Conservation (phyloP, 805 yeast species). For the Candida succiphila region DNA sequence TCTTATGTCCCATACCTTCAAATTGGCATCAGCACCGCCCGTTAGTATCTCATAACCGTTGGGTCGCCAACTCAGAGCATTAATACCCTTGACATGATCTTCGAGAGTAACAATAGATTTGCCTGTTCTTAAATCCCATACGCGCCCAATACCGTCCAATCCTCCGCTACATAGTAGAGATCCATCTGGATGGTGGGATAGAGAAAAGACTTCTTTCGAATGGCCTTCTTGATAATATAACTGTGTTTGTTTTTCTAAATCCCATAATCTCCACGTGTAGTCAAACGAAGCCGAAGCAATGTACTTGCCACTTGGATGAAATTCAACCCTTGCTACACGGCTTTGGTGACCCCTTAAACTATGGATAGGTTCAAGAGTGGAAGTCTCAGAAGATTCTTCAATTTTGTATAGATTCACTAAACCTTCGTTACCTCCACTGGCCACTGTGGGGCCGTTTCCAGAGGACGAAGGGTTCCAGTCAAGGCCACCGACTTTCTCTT, state of each 20-base stretch:
- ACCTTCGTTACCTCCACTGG: conserved; percentile 40
- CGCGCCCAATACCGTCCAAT: conserved; percentile 55
- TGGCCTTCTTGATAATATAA: conserved; percentile 81
- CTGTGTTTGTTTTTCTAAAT: conserved; percentile 36
- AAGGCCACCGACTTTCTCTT: conserved; percentile 61
- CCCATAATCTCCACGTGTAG: conserved; percentile 87
- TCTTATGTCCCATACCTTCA: conserved; percentile 84
- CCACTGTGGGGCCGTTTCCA: conserved; percentile 11
- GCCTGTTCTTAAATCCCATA: conserved; percentile 89
- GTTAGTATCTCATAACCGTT: conserved; percentile 72
- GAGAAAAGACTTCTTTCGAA: conserved; percentile 53
- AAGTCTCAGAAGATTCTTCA: not conserved
- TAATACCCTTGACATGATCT: conserved; percentile 67
- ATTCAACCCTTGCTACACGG: conserved; percentile 50
- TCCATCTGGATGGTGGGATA: conserved; percentile 70
- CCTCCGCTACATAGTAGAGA: conserved; percentile 70
- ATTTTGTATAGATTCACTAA: conserved; percentile 15
- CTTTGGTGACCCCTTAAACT: conserved; percentile 32
- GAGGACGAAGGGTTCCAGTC: conserved; percentile 43
- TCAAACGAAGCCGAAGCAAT: conserved; percentile 73
- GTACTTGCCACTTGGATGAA: conserved; percentile 54
- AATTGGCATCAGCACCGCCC: conserved; percentile 74
- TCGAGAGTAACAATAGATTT: conserved; percentile 43
- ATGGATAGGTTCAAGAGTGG: conserved; percentile 1
- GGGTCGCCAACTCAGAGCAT: conserved; percentile 62